Conservation (phyloP, 2,329 filamentous ascomycete species). For the Apiospora arundinis region DNA sequence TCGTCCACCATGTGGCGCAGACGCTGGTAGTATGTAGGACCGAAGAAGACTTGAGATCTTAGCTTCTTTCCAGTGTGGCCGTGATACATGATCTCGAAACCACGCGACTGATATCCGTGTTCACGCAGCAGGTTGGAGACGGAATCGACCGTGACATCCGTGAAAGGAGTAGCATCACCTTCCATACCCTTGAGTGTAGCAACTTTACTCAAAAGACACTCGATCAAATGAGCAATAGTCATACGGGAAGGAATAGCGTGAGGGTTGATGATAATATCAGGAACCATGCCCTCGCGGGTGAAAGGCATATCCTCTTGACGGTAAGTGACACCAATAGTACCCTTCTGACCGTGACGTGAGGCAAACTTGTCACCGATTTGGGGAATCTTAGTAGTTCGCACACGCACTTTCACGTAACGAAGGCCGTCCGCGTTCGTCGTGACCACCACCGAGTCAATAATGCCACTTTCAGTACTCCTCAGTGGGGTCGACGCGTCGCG, state of each 20-base stretch:
- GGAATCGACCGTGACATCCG: slow-evolving; percentile 94
- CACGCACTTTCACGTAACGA: slow-evolving; percentile 96
- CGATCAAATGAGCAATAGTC: slow-evolving; percentile 99
- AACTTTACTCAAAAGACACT: slow-evolving; percentile 97
- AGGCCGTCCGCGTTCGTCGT: slow-evolving; percentile 95
- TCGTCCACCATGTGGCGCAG: slow-evolving; percentile 99
- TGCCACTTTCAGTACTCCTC: slow-evolving; percentile 94
- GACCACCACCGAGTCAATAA: slow-evolving; percentile 90
- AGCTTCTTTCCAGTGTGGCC: slow-evolving; percentile 96
- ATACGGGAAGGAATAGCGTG: slow-evolving; percentile 99
- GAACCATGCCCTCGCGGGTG: slow-evolving; percentile 86
- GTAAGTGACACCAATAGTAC: slow-evolving; percentile 98
- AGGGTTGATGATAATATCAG: slow-evolving; percentile 98
- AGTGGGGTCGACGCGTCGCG: slow-evolving; percentile 95
- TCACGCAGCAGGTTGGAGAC: slow-evolving; percentile 86
- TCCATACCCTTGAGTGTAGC: slow-evolving; percentile 92
- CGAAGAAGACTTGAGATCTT: slow-evolving; percentile 93
- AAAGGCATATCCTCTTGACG: slow-evolving; percentile 99
- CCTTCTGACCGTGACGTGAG: slow-evolving; percentile 98
- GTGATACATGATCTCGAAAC: slow-evolving; percentile 99
- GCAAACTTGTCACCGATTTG: slow-evolving; percentile 99
- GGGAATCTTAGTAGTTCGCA: slow-evolving; percentile 95
- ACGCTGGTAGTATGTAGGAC: slow-evolving; percentile 98
- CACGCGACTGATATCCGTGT: slow-evolving; percentile 94
- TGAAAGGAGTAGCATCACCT: slow-evolving; percentile 97